A percentile compares a stretch with the other conserved stretches of the same genome.
These are phyloP conservation scores for Coniochaeta sp. DNA, from an alignment of 2,329 filamentous ascomycete species.

Conservation along the genomic window DNA sequence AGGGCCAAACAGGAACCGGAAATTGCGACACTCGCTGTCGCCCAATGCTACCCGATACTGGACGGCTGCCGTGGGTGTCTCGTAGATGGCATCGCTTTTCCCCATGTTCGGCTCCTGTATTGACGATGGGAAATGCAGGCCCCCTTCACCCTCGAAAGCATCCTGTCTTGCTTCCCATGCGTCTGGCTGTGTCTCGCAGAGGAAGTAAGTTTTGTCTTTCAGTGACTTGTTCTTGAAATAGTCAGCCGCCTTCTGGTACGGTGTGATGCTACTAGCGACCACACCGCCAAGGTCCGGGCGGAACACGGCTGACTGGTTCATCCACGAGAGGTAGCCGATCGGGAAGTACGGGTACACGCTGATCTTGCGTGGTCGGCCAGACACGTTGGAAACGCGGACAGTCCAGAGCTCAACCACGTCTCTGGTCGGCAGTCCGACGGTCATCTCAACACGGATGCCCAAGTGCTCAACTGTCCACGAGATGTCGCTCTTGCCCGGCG, in stretches of 20 bases:
- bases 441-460: slow-evolving; percentile 44
- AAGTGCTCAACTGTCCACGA: slow-evolving; percentile 44
- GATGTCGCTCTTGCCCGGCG: slow-evolving; percentile 46
- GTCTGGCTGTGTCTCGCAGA: slow-evolving; percentile 41
- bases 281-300: slow-evolving; percentile 38
- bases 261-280: slow-evolving; percentile 44
- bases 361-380: slow-evolving; percentile 33
- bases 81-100: slow-evolving; percentile 43
- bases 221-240: slow-evolving; percentile 49
- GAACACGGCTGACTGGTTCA: slow-evolving; percentile 51
- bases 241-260: slow-evolving; percentile 48
- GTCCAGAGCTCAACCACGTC: slow-evolving; percentile 51
- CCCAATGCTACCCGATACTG: slow-evolving; percentile 39
- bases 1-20: slow-evolving; percentile 48
- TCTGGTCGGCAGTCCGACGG: slow-evolving; percentile 39
- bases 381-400: slow-evolving; percentile 42
- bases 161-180: slow-evolving; percentile 46
- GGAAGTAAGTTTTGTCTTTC: slow-evolving; percentile 50
- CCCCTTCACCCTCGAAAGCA: slow-evolving; percentile 48
- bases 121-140: slow-evolving; percentile 42
- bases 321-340: slow-evolving; percentile 55
- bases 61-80: slow-evolving; percentile 45
- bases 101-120: slow-evolving; percentile 25
- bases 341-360: slow-evolving; percentile 50
- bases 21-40: slow-evolving; percentile 31